These are phyloP conservation scores for Amaranthus hypochondriacus DNA, from an alignment of 148 eudicot genomes.

Conservation along the genomic window DNA sequence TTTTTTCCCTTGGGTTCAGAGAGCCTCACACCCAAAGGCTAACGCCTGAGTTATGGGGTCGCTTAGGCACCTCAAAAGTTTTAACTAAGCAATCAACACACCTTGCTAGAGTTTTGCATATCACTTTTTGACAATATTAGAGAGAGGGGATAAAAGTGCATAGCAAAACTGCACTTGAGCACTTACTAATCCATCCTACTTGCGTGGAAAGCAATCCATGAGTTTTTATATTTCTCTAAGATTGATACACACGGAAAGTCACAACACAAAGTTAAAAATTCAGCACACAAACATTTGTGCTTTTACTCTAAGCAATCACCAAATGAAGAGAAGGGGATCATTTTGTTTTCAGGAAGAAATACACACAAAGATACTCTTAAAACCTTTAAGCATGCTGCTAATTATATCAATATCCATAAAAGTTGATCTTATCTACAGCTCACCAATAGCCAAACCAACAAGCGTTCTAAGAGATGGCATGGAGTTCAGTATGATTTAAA, in stretches of 20 bases:
- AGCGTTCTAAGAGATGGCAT: not conserved
- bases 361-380: not conserved
- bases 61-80: no score
- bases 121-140: no score
- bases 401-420: not conserved
- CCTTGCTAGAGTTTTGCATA: no score
- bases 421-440: not conserved
- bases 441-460: not conserved
- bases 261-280: not conserved
- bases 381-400: not conserved
- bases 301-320: not conserved
- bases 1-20: no score
- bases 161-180: no score
- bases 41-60: no score
- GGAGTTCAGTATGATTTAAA: not conserved
- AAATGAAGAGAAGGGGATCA: not conserved
- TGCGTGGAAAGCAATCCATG: not conserved
- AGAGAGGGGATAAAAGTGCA: no score
- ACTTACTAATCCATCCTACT: not conserved
- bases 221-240: not conserved
- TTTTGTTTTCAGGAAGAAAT: not conserved
- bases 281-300: not conserved
- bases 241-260: not conserved
- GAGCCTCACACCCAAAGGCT: no score
- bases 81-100: no score